Conservation (phyloP, 805 yeast species). For the Nakazawaea ishiwadae region DNA sequence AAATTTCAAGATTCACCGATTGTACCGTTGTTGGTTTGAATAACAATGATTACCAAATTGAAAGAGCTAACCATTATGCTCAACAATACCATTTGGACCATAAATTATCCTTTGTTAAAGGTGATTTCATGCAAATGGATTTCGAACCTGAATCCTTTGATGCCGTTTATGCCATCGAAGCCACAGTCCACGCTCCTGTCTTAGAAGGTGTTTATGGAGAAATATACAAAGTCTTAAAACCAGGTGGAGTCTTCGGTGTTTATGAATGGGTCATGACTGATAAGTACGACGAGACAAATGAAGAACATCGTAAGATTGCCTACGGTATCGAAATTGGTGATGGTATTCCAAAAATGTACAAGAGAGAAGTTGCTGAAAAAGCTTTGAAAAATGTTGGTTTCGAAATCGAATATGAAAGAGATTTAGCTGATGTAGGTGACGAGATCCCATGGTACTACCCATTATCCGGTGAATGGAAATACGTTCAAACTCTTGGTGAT, state of each 20-base stretch:
- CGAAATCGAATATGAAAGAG: slow-evolving; percentile 67
- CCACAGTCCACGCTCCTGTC: slow-evolving; percentile 96
- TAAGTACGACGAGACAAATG: slow-evolving; percentile 77
- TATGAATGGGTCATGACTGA: slow-evolving; percentile 99
- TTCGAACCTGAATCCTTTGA: slow-evolving; percentile 87
- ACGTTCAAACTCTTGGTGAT: slow-evolving; percentile 76
- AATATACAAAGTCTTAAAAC: slow-evolving; percentile 92
- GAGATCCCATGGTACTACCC: slow-evolving; percentile 98
- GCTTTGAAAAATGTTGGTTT: slow-evolving; percentile 89
- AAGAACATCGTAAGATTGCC: slow-evolving; percentile 89
- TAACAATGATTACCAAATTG: slow-evolving; percentile 96
- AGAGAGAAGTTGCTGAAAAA: slow-evolving; percentile 75
- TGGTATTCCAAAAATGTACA: slow-evolving; percentile 97
- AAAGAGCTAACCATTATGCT: slow-evolving; percentile 83
- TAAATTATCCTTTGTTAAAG: slow-evolving; percentile 84
- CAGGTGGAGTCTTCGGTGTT: slow-evolving; percentile 97
- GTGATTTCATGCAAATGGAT: slow-evolving; percentile 99
- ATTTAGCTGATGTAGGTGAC: slow-evolving; percentile 78
- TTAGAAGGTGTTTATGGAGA: slow-evolving; percentile 94
- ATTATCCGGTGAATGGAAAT: slow-evolving; percentile 88
- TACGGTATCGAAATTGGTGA: slow-evolving; percentile 98
- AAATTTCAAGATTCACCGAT: slow-evolving; percentile 87
- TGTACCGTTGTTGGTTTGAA: slow-evolving; percentile 85
- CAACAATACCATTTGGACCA: slow-evolving; percentile 56
- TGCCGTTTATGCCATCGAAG: slow-evolving; percentile 97